Conservation (phyloP, 106 monocot species). For the Acanthochlamys bracteata region DNA sequence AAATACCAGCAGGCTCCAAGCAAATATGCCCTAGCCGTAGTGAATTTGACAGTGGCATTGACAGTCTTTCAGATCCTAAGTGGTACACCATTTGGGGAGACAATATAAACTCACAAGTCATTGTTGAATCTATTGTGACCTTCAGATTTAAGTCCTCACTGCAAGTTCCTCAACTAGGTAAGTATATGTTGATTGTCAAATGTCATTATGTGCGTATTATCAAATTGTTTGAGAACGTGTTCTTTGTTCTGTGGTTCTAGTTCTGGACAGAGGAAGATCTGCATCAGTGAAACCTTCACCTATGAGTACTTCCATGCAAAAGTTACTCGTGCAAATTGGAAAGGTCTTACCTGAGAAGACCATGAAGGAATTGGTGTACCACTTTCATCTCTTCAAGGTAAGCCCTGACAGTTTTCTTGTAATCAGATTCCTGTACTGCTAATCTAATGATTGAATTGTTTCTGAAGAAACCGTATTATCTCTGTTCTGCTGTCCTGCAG, state of each 20-base stretch:
- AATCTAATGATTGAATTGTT: background rate
- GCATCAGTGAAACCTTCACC: background rate
- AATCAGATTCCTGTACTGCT: background rate
- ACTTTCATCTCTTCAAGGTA: constrained; percentile 26
- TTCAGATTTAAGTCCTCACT: constrained; percentile 7
- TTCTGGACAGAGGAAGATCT: background rate
- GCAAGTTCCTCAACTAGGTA: background rate
- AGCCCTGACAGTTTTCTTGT: background rate
- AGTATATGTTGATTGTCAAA: background rate
- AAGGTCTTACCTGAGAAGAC: constrained; percentile 10
- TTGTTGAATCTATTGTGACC: constrained; percentile 59
- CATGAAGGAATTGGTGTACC: constrained; percentile 9
- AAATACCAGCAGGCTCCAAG: constrained; percentile 32
- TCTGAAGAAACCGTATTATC: background rate
- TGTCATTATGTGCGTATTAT: background rate
- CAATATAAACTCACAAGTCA: constrained; percentile 36
- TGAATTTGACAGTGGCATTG: constrained; percentile 57
- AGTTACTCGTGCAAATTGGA: constrained; percentile 25
- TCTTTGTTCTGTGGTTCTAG: background rate
- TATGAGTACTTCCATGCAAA: constrained; percentile 8
- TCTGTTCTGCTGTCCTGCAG: constrained; percentile 10
- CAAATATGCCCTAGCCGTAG: constrained; percentile 58
- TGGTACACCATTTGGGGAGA: constrained; percentile 56
- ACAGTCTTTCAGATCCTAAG: constrained; percentile 56
- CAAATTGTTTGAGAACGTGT: background rate